These are phyloP conservation scores for Apiospora saccharicola DNA, from an alignment of 2,329 filamentous ascomycete species.

Conservation along the genomic window DNA sequence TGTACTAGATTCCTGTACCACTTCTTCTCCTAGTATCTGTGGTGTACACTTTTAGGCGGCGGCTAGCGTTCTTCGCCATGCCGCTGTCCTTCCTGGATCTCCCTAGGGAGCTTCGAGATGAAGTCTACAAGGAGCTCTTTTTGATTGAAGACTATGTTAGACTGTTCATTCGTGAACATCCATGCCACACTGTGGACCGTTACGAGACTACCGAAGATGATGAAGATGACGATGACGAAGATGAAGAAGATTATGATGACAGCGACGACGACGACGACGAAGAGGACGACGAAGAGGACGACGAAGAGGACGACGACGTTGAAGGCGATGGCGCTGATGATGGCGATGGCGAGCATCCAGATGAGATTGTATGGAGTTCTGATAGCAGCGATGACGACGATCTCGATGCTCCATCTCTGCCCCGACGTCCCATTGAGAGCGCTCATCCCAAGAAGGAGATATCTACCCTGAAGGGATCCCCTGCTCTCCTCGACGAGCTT, in stretches of 20 bases:
- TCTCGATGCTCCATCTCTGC: background rate
- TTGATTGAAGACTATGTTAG: background rate
- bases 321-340: background rate
- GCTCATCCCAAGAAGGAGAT: no score
- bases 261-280: background rate
- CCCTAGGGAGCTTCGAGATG: slow-evolving; percentile 1
- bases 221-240: background rate
- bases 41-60: background rate
- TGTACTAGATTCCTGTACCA: background rate
- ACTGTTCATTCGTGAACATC: background rate
- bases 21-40: background rate
- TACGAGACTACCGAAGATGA: background rate
- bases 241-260: background rate
- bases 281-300: background rate
- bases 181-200: background rate
- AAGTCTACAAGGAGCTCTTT: background rate
- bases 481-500: background rate
- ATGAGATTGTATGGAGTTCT: background rate
- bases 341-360: background rate
- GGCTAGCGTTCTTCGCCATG: background rate
- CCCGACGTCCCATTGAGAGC: no score
- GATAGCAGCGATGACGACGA: background rate
- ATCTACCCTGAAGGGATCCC: no score
- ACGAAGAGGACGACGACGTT: background rate
- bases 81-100: background rate